Evolutionary conservation across 2,329 filamentous ascomycete species (phyloP).

Genomic region (Colletotrichum plurivorum): DNA sequence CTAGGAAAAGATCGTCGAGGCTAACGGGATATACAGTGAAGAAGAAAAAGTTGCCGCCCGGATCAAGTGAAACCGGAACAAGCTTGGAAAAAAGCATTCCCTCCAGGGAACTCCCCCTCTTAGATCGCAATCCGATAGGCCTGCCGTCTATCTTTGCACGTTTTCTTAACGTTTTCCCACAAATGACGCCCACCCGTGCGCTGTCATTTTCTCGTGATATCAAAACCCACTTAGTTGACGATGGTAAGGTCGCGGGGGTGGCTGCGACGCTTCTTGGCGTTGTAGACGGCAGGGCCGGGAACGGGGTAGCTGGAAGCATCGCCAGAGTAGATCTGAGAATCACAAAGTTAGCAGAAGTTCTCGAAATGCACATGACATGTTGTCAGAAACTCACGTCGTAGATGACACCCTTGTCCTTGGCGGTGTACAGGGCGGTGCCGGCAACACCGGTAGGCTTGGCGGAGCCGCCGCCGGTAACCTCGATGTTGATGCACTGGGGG

Average conservation of each 20-base stretch:
- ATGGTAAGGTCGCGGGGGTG: slow-evolving; percentile 31
- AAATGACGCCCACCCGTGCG: not conserved
- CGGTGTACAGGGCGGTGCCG: slow-evolving; percentile 54
- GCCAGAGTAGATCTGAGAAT: slow-evolving; percentile 39
- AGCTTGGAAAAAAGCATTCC: not conserved
- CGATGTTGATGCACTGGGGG: slow-evolving; percentile 65
- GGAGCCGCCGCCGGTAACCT: slow-evolving; percentile 58
- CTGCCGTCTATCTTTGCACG: slow-evolving; percentile 27
- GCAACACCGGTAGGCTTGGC: slow-evolving; percentile 47
- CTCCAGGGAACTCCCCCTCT: slow-evolving; percentile 9
- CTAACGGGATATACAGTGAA: slow-evolving; percentile 33
- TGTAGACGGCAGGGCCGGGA: slow-evolving; percentile 47
- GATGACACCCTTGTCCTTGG: slow-evolving; percentile 51
- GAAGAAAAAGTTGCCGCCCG: slow-evolving; percentile 13
- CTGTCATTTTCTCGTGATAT: too few relatives aligned
- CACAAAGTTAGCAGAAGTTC: too few relatives aligned
- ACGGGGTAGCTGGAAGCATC: slow-evolving; percentile 48
- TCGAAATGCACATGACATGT: too few relatives aligned
- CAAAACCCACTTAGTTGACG: slow-evolving; percentile 9
- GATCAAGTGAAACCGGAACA: slow-evolving; percentile 6
- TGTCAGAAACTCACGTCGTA: slow-evolving; percentile 47
- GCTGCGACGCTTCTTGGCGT: slow-evolving; percentile 34
- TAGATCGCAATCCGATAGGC: slow-evolving; percentile 16
- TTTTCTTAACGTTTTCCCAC: not conserved
- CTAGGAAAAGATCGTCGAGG: slow-evolving; percentile 29